Base-by-base conservation (phyloP, 495 filamentous ascomycete species). In the Podospora tetraspora region DNA sequence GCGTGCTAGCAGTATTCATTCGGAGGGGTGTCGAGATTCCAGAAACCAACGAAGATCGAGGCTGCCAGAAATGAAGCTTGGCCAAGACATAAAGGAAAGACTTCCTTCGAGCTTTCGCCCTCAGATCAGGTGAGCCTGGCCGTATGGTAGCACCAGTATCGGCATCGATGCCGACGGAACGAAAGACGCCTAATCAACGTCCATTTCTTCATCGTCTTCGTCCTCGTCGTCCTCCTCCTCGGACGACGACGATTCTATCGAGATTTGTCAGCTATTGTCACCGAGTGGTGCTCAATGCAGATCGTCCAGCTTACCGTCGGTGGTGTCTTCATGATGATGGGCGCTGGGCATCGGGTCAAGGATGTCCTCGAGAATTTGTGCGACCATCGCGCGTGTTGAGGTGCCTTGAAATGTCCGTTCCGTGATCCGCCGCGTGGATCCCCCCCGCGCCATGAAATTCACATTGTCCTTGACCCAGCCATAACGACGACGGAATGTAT, bases 121-220 rank as follows among this genome's bases (percentile, higher is more conserved):
- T 34, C 32, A 0, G 12, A 34, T 1, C 32, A 13, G 32, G 32
- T 12, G 32, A 13, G 1, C 32, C 32, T 34, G 32, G 32, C 12
- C 11, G 10, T 13, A 34, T 12, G 32, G 0, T 3, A 34, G 3
- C 11, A 12, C 32, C 32, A 27, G 1, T 34, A 2, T 22, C 10
- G n/a, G n/a, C n/a, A n/a, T n/a, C n/a, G n/a, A n/a, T n/a, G n/a
- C n/a, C n/a, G 21, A n/a, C 19, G 9, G 57, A 61, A n/a, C 34
- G 60, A 29, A 22, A 62, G 30, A 64, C 58, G 11, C 63, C 21
- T 62, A 34, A 3, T 66, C 34, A 7, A 69, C 1, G 25, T 68
- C 61, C 57, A 65, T 65, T 23, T 25, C 25, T 11, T 62, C 68
- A 7, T 58, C 63, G 57, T 64, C 60, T 7, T 64, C 65, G 8